Evolutionary conservation across 2,329 filamentous ascomycete genomes (phyloP).

Genomic region (Hymenoscyphus scutula): DNA sequence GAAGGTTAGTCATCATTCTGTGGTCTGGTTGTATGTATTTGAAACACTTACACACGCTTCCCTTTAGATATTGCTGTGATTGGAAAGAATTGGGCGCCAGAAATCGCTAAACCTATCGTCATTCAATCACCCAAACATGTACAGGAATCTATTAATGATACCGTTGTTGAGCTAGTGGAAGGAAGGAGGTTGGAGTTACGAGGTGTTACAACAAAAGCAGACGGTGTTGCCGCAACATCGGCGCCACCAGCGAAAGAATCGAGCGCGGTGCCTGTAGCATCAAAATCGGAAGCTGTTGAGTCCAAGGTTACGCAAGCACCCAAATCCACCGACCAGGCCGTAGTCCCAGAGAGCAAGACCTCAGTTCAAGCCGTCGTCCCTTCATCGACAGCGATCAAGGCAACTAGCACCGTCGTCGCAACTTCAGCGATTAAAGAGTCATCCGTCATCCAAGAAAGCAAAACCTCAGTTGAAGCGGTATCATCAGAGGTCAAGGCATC

Average conservation of each 20-base stretch:
- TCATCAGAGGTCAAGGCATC: background rate
- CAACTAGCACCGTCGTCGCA: no score
- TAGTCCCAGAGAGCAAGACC: background rate
- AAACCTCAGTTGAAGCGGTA: no score
- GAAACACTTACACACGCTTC: conserved; percentile 6
- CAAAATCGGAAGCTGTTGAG: background rate
- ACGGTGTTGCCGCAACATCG: background rate
- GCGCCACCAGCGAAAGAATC: background rate
- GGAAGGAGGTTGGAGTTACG: conserved; percentile 1
- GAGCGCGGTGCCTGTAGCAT: no score
- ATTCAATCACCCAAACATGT: background rate
- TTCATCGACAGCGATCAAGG: background rate
- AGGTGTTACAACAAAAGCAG: background rate
- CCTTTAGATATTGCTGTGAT: background rate
- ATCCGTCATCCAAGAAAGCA: no score
- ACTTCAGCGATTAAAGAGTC: no score
- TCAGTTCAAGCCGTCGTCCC: background rate
- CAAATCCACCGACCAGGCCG: background rate
- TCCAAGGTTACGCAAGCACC: background rate
- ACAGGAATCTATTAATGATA: conserved; percentile 2
- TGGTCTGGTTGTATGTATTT: background rate
- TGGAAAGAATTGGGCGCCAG: background rate
- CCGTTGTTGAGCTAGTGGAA: conserved; percentile 1
- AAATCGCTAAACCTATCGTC: background rate
- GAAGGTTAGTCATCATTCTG: conserved; percentile 9